phyloP scores from a whole-genome alignment of 192 early-diverging fungal genomes.

The Coemansia sp. region DNA sequence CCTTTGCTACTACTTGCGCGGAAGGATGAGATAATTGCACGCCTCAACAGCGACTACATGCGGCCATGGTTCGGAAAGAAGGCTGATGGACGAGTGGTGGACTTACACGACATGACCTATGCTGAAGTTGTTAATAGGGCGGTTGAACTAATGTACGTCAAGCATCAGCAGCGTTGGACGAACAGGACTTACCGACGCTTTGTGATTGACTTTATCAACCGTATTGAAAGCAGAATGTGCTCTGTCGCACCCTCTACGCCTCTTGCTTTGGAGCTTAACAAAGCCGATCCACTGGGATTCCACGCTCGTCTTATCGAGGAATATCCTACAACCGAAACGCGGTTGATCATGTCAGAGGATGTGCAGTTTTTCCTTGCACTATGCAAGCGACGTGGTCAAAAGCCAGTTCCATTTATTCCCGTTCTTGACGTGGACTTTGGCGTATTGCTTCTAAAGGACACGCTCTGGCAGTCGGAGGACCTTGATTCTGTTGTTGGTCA shows the following conservation, averaged over 20 bases:
- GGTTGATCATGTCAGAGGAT: slow-evolving; percentile 10
- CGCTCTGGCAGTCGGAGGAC: slow-evolving; percentile 89
- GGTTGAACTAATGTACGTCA: slow-evolving; percentile 79
- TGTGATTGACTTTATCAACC: slow-evolving; percentile 76
- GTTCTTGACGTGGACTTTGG: slow-evolving; percentile 90
- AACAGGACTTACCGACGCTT: slow-evolving; percentile 69
- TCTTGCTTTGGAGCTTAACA: neutral
- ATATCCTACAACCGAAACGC: slow-evolving; percentile 3
- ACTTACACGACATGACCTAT: slow-evolving; percentile 94
- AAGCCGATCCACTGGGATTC: too few relatives aligned
- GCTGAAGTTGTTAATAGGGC: slow-evolving; percentile 78
- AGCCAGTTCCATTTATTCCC: too few relatives aligned
- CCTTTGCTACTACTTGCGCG: slow-evolving; percentile 61
- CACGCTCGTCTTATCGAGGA: neutral
- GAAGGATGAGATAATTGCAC: slow-evolving; percentile 81
- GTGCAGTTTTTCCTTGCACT: slow-evolving; percentile 10
- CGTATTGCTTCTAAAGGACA: slow-evolving; percentile 90
- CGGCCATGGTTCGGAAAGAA: slow-evolving; percentile 96
- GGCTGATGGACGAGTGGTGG: slow-evolving; percentile 67
- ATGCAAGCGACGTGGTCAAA: slow-evolving; percentile 63
- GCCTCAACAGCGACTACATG: too few relatives aligned
- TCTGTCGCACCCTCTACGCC: neutral
- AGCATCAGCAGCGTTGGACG: slow-evolving; percentile 79
- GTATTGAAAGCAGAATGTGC: slow-evolving; percentile 72
- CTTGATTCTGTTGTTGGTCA: slow-evolving; percentile 79